Conservation (phyloP, 257 asterid species). For the Plantago ovata region DNA sequence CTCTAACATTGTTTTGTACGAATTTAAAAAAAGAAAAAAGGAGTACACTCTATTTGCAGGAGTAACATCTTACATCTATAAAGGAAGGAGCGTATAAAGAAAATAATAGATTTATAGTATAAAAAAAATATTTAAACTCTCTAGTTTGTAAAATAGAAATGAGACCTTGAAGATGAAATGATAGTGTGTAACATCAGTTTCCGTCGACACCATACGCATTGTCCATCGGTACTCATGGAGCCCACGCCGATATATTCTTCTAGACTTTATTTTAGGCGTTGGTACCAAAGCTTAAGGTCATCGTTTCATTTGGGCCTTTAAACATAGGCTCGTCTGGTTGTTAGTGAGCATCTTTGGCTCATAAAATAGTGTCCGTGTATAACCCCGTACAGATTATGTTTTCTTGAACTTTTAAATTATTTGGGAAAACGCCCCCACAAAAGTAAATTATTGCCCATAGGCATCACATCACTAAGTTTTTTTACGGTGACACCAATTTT, state of each 20-base stretch:
- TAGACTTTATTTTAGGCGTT: background rate
- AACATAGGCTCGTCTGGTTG: constrained; percentile 13
- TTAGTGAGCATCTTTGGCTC: constrained; percentile 19
- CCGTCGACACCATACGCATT: too few relatives aligned
- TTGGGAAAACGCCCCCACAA: constrained; percentile 14
- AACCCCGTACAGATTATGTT: background rate
- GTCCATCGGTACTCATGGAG: background rate
- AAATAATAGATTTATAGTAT: too few relatives aligned
- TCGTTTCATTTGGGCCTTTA: constrained; percentile 17
- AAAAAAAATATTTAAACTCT: too few relatives aligned
- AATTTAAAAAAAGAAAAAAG: too few relatives aligned
- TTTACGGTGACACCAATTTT: constrained; percentile 15
- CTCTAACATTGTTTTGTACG: too few relatives aligned
- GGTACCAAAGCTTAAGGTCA: constrained; percentile 4
- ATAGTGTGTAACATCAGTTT: too few relatives aligned
- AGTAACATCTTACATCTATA: too few relatives aligned
- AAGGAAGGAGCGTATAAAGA: too few relatives aligned
- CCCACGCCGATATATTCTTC: background rate
- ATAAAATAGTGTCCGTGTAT: background rate
- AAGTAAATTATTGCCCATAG: constrained; percentile 3
- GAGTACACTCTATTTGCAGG: too few relatives aligned
- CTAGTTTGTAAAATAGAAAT: too few relatives aligned
- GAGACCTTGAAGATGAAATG: too few relatives aligned
- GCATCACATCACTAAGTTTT: constrained; percentile 19
- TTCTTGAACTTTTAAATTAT: constrained; percentile 4